These are phyloP conservation scores for Penicillium goetzii DNA, from an alignment of 495 filamentous ascomycete genomes.

Conservation along the genomic window DNA sequence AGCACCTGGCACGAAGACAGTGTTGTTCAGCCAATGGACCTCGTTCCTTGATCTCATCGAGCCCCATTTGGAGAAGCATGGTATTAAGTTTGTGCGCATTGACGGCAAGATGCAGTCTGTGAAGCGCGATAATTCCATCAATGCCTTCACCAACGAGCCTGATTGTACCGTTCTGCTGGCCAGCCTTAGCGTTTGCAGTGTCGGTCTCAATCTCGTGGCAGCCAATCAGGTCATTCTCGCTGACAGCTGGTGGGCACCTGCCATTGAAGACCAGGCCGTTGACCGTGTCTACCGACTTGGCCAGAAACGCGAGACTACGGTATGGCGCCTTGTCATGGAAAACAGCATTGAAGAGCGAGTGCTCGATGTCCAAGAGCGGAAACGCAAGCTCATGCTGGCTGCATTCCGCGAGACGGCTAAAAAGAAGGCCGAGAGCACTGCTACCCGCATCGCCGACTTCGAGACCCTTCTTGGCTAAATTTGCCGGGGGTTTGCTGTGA, in stretches of 20 bases:
- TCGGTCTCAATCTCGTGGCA: conserved; percentile 87
- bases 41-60: conserved; percentile 82
- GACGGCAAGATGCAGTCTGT: conserved; percentile 78
- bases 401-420: conserved; percentile 71
- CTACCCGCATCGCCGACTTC: conserved; percentile 60
- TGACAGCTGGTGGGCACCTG: conserved; percentile 93
- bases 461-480: conserved; percentile 53
- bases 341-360: conserved; percentile 85
- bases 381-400: conserved; percentile 75
- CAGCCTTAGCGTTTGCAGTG: conserved; percentile 77
- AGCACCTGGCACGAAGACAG: conserved; percentile 73
- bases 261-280: conserved; percentile 91
- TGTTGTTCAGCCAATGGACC: conserved; percentile 95
- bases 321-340: conserved; percentile 84
- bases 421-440: conserved; percentile 52
- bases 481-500: background rate
- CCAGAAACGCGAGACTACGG: conserved; percentile 75
- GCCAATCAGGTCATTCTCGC: conserved; percentile 85
- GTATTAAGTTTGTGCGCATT: conserved; percentile 72
- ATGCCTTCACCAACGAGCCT: conserved; percentile 66
- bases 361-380: conserved; percentile 77
- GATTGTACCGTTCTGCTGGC: conserved; percentile 80
- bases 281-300: conserved; percentile 89
- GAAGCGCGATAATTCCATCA: conserved; percentile 70
- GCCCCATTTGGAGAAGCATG: conserved; percentile 63